Evolutionary conservation across 371 early-diverging fungal genomes (phyloP).

Genomic region (Mortierella sp.): DNA sequence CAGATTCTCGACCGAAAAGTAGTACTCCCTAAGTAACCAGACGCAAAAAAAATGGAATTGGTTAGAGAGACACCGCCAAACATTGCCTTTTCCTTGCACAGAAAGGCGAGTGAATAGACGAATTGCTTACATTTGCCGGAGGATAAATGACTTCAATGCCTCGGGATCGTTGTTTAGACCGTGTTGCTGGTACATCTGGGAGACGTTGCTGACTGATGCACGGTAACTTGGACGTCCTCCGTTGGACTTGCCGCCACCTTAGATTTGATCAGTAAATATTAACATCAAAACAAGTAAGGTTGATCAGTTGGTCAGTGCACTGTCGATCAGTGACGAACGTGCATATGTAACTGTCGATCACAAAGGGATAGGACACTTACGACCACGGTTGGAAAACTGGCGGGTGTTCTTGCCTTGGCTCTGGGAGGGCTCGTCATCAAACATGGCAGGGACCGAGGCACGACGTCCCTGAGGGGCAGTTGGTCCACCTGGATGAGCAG

Average conservation of each 20-base stretch:
- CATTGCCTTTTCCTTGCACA: background rate
- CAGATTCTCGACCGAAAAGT: slow-evolving; percentile 96
- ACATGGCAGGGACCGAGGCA: slow-evolving; percentile 51
- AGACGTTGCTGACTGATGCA: slow-evolving; percentile 57
- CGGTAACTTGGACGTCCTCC: slow-evolving; percentile 47
- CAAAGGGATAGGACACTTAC: slow-evolving; percentile 23
- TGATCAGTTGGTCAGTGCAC: slow-evolving; percentile 12
- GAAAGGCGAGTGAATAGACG: background rate
- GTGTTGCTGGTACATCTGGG: slow-evolving; percentile 34
- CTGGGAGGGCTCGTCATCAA: slow-evolving; percentile 44
- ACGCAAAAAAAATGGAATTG: background rate
- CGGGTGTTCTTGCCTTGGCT: slow-evolving; percentile 31
- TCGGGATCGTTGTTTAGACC: slow-evolving; percentile 61
- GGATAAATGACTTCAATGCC: slow-evolving; percentile 69
- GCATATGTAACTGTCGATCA: background rate
- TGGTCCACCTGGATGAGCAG: slow-evolving; percentile 17
- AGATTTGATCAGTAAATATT: background rate
- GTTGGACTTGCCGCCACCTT: slow-evolving; percentile 54
- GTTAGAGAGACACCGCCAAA: background rate
- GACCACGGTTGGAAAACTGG: slow-evolving; percentile 57
- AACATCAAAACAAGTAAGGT: background rate
- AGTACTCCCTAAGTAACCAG: slow-evolving; percentile 76
- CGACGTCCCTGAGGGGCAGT: slow-evolving; percentile 37
- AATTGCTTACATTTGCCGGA: slow-evolving; percentile 70
- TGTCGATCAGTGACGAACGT: background rate